Evolutionary conservation across 306 rosid genomes (phyloP).

Genomic region (Mucuna pruriens): DNA sequence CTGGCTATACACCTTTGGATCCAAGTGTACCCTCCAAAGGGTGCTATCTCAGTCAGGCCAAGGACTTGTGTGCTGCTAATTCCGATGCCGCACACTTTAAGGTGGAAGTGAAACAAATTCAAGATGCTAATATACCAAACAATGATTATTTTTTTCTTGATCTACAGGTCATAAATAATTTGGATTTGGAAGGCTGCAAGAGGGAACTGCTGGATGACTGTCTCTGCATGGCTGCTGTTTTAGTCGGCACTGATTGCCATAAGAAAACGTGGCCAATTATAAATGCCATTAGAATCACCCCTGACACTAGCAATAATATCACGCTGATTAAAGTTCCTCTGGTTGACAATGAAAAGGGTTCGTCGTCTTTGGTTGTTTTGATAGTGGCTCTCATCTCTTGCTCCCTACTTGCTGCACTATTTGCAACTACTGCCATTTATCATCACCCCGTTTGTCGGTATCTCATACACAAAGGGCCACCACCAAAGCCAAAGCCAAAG

Average conservation of each 20-base stretch:
- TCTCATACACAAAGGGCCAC: not conserved
- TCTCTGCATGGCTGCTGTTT: slow-evolving; percentile 44
- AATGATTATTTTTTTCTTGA: not conserved
- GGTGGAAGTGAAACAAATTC: slow-evolving; percentile 4
- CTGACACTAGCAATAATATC: not conserved
- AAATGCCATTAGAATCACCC: slow-evolving; percentile 24
- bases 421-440: slow-evolving; percentile 32
- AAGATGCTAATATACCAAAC: slow-evolving; percentile 38
- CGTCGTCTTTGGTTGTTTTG: slow-evolving; percentile 30
- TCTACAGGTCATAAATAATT: not conserved
- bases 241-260: not conserved
- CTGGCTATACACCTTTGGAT: slow-evolving; percentile 43
- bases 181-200: slow-evolving; percentile 36
- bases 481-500: slow-evolving; percentile 36
- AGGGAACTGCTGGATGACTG: slow-evolving; percentile 42
- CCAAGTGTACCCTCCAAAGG: slow-evolving; percentile 50
- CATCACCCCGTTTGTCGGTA: slow-evolving; percentile 33
- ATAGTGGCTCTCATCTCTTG: slow-evolving; percentile 31
- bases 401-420: slow-evolving; percentile 35
- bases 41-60: slow-evolving; percentile 34
- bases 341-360: not conserved
- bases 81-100: slow-evolving; percentile 16
- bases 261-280: slow-evolving; percentile 48
- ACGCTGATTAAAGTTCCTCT: slow-evolving; percentile 36
- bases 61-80: slow-evolving; percentile 46